phyloP scores from a whole-genome alignment of 345 rosid species.

The Raphanus raphanistrum region DNA sequence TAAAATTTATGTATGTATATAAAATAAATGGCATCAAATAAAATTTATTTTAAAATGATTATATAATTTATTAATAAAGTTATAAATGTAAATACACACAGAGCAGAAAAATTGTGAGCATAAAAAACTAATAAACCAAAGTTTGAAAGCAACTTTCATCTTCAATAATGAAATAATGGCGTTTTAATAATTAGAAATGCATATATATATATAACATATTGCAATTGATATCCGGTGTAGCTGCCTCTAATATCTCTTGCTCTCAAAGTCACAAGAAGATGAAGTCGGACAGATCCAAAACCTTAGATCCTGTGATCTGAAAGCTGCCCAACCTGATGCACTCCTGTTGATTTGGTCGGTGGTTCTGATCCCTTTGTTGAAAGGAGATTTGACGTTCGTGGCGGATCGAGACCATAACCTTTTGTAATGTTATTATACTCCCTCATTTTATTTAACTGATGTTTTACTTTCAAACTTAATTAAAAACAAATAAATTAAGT shows the following conservation, averaged over 20 bases:
- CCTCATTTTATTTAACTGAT: background rate
- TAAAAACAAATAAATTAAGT: background rate
- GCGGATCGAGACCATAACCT: background rate
- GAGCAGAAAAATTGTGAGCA: background rate
- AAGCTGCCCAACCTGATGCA: conserved; percentile 98
- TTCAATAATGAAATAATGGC: background rate
- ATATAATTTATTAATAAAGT: background rate
- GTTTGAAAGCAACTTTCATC: background rate
- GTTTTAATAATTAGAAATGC: background rate
- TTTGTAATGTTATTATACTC: background rate
- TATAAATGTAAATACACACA: background rate
- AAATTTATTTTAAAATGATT: background rate
- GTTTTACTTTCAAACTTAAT: background rate
- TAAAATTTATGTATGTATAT: background rate
- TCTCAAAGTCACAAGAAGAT: conserved; percentile 30
- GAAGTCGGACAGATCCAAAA: conserved; percentile 32
- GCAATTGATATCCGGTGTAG: conserved; percentile 20
- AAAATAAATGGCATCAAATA: background rate
- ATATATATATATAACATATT: background rate
- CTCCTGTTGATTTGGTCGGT: conserved; percentile 55
- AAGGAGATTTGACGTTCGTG: conserved; percentile 53
- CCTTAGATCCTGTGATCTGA: conserved; percentile 75
- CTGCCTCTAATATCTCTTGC: conserved; percentile 27
- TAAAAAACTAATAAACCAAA: background rate
- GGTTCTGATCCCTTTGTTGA: conserved; percentile 56